phyloP scores from a whole-genome alignment of 768 basidiomycete genomes.

The Leccinum arenicola region DNA sequence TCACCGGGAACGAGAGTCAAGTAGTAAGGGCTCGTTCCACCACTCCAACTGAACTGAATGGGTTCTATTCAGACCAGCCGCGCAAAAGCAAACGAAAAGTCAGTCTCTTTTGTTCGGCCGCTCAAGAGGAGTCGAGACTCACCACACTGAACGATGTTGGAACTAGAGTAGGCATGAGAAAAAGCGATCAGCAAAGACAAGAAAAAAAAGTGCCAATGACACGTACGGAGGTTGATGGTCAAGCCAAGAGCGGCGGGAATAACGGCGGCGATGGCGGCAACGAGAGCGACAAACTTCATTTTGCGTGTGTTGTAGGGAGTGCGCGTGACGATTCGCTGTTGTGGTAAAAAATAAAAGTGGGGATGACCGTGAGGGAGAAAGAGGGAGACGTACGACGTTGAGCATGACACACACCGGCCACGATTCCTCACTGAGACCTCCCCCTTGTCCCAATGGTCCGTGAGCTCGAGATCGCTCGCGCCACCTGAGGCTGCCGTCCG shows the following conservation, averaged over 20 bases:
- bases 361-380: background rate
- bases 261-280: constrained; percentile 29
- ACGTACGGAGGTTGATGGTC: constrained; percentile 70
- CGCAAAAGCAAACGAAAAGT: background rate
- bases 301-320: constrained; percentile 16
- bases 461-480: constrained; percentile 66
- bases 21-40: constrained; percentile 55
- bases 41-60: constrained; percentile 49
- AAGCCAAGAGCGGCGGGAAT: constrained; percentile 40
- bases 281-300: constrained; percentile 38
- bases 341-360: background rate
- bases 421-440: too few relatives aligned
- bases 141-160: constrained; percentile 50
- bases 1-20: constrained; percentile 60
- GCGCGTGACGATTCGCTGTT: constrained; percentile 14
- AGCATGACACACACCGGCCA: constrained; percentile 46
- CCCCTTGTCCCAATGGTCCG: too few relatives aligned
- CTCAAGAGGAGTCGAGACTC: constrained; percentile 15
- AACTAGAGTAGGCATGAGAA: constrained; percentile 25
- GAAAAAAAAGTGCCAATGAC: background rate
- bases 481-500: constrained; percentile 26
- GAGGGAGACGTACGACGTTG: constrained; percentile 56
- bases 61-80: constrained; percentile 47
- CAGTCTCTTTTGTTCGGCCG: background rate
- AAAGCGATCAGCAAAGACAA: background rate